phyloP scores from a whole-genome alignment of 2,329 filamentous ascomycete genomes.

The Sporothrix phasma region DNA sequence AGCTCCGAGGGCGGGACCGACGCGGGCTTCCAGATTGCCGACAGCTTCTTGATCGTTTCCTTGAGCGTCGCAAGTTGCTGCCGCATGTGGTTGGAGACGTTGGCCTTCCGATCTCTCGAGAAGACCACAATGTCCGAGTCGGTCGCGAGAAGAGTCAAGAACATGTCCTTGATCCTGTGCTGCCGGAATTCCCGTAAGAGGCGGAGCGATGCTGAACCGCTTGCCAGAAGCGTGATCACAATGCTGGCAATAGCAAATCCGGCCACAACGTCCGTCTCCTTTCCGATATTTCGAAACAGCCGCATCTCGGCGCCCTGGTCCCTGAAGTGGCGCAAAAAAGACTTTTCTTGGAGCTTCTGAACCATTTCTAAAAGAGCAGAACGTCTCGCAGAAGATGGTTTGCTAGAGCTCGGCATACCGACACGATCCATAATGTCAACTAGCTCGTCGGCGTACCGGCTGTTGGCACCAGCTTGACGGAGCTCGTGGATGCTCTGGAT shows the following conservation, averaged over 20 bases:
- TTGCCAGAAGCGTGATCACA: conserved; percentile 52
- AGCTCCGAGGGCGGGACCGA: conserved; percentile 27
- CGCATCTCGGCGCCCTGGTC: conserved; percentile 62
- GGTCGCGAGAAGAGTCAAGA: conserved; percentile 45
- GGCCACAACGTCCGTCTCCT: conserved; percentile 49
- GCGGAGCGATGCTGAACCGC: conserved; percentile 46
- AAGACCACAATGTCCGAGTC: conserved; percentile 48
- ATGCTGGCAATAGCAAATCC: conserved; percentile 55
- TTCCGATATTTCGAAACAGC: conserved; percentile 52
- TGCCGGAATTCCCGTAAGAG: conserved; percentile 44
- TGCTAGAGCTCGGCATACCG: conserved; percentile 35
- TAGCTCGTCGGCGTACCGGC: conserved; percentile 55
- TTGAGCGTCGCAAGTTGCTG: conserved; percentile 46
- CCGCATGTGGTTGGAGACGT: conserved; percentile 58
- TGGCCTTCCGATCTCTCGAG: conserved; percentile 54
- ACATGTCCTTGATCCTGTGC: conserved; percentile 43
- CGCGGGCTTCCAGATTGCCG: conserved; percentile 48
- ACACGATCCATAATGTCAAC: conserved; percentile 54
- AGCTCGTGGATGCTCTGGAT: conserved; percentile 57
- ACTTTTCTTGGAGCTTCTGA: conserved; percentile 49
- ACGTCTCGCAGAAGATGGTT: conserved; percentile 43
- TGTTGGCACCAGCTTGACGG: conserved; percentile 55
- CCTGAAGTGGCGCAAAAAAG: conserved; percentile 59
- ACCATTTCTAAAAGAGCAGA: conserved; percentile 51
- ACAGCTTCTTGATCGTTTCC: conserved; percentile 38